Base-by-base conservation (phyloP, 108 stramenopile genomes). In the Skeletonema potamos region DNA sequence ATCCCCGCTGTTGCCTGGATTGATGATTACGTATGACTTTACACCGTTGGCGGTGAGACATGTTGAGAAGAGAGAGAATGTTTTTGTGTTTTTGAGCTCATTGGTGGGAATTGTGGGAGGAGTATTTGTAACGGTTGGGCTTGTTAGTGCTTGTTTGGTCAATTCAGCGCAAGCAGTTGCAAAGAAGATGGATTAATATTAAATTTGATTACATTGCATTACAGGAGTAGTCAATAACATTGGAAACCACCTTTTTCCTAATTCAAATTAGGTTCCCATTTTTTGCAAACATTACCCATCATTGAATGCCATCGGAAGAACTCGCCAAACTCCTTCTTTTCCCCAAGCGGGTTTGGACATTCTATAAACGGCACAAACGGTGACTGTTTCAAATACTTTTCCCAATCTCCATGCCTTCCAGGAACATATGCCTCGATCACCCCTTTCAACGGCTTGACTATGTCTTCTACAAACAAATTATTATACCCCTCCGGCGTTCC, bases 31-130 rank as follows among this genome's bases (percentile, higher is more conserved):
- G 10, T 94, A 94, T 66, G 93, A 94, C 57, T 89, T 94, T 41
- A 89, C 89, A 7, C 93, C 93, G 1, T 59, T 94, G 69, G 89
- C 90, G 26, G 89, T 94, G 7, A 74, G 79, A 17, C 89, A 90
- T 66, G 67, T 79, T 9, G 88, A 87, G 33, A 73, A 64, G 55
- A 56, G 93, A 55, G 93, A 94, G 48, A 88, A 85, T 69, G 65
- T 87, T 64, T 77, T 94, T 29, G 85, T 87, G 2, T 94, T 94
- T 70, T 59, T 94, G 54, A 84, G 86, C 62, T 86, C 87, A 7
- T 54, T 94, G 62, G 73, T 92, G 3, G 84, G 88, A 28, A 94
- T 94, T 72, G 90, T 94, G 3, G 93, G 90, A 1, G 93, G 93
- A 2, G 89, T 86, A n/a, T 94, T 94, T 82, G 93, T 94, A 26